phyloP scores from a whole-genome alignment of 441 rosid genomes.

The Flueggea neowawraea region DNA sequence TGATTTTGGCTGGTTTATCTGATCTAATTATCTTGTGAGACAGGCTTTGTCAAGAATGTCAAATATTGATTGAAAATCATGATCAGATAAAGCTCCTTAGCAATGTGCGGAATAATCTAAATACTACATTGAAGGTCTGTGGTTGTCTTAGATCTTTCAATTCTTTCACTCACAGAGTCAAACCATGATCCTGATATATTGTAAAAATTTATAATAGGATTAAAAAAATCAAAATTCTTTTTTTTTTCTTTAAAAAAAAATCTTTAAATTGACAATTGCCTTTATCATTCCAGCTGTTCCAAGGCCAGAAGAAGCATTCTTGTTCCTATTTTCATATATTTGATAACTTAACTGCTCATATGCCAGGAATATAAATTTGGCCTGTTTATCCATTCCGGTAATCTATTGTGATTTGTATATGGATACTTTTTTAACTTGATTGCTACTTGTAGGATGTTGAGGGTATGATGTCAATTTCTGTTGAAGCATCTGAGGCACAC shows the following conservation, averaged over 20 bases:
- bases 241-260: too few relatives aligned
- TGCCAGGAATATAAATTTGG: too few relatives aligned
- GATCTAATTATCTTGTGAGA: slow-evolving; percentile 14
- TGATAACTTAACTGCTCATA: too few relatives aligned
- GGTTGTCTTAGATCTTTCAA: slow-evolving; percentile 1
- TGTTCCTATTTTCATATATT: too few relatives aligned
- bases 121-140: slow-evolving; percentile 83
- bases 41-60: slow-evolving; percentile 97
- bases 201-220: too few relatives aligned
- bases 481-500: slow-evolving; percentile 95
- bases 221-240: too few relatives aligned
- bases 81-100: slow-evolving; percentile 98
- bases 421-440: slow-evolving; percentile 2
- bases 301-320: too few relatives aligned
- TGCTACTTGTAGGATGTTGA: slow-evolving; percentile 74
- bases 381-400: too few relatives aligned
- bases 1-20: slow-evolving; percentile 1
- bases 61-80: slow-evolving; percentile 93
- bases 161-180: not conserved
- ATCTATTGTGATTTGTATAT: too few relatives aligned
- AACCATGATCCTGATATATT: too few relatives aligned
- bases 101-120: slow-evolving; percentile 92
- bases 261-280: too few relatives aligned
- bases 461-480: slow-evolving; percentile 99
- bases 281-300: too few relatives aligned